Conservation (phyloP, 768 basidiomycete genomes). For the Gyrodon lividus region DNA sequence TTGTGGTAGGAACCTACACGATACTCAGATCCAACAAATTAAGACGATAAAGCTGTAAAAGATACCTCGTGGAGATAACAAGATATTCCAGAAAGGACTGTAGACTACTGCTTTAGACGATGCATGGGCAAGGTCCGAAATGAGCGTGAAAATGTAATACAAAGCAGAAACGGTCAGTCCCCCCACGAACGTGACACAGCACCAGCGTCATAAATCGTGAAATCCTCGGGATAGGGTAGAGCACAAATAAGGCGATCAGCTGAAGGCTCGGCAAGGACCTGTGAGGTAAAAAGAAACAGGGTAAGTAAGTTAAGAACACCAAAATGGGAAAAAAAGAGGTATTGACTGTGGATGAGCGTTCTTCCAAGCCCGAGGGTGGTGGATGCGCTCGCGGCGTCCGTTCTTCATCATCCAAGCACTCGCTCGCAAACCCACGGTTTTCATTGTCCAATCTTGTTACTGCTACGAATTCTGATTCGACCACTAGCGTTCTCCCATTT, state of each 20-base stretch:
- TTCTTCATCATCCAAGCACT: background rate
- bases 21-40: constrained; percentile 29
- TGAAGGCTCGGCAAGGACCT: constrained; percentile 14
- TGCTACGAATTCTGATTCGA: background rate
- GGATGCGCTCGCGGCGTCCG: constrained; percentile 1
- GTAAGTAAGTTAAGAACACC: constrained; percentile 10
- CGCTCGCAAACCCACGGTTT: background rate
- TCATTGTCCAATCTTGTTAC: background rate
- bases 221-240: constrained; percentile 24
- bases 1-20: constrained; percentile 25
- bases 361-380: constrained; percentile 3
- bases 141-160: constrained; percentile 27
- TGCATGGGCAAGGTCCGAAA: constrained; percentile 28
- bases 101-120: constrained; percentile 17
- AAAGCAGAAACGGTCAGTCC: constrained; percentile 22
- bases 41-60: constrained; percentile 20
- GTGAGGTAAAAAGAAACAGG: background rate
- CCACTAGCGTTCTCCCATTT: constrained; percentile 1
- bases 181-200: constrained; percentile 36
- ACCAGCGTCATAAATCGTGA: constrained; percentile 30
- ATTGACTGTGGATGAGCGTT: constrained; percentile 5
- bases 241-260: constrained; percentile 2
- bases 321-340: background rate
- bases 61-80: constrained; percentile 36
- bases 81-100: constrained; percentile 22